These are phyloP conservation scores for Iberis amara DNA, from an alignment of 441 rosid species.

Conservation along the genomic window DNA sequence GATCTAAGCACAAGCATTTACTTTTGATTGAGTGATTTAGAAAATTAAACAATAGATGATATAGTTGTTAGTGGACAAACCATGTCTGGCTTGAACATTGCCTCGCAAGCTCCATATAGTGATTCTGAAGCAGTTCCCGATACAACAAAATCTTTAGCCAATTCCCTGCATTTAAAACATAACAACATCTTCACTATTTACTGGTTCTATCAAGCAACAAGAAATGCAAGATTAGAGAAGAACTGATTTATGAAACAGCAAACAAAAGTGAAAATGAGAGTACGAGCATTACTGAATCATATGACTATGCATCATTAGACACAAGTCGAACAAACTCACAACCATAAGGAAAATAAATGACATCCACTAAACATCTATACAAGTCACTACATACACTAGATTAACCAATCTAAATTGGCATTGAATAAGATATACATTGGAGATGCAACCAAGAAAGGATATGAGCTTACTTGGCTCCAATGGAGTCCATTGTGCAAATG, in stretches of 20 bases:
- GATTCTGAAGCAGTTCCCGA: slow-evolving; percentile 94
- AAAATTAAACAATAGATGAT: not conserved
- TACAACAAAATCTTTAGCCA: slow-evolving; percentile 92
- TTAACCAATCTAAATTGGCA: not conserved
- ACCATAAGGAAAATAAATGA: not conserved
- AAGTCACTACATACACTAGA: not conserved
- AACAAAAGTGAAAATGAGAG: too few species aligned
- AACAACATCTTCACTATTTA: not conserved
- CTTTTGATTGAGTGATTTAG: not conserved
- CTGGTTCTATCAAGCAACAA: not conserved
- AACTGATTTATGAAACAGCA: not conserved
- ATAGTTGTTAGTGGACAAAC: slow-evolving; percentile 38
- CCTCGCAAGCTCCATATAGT: slow-evolving; percentile 90
- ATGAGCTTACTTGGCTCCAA: not conserved
- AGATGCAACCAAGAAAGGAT: not conserved
- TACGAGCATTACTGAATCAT: too few species aligned
- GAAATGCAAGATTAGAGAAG: not conserved
- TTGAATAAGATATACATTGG: not conserved
- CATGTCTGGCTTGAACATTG: slow-evolving; percentile 89
- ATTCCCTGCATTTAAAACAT: slow-evolving; percentile 50
- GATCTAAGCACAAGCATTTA: not conserved
- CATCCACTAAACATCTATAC: not conserved
- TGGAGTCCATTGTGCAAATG: not conserved
- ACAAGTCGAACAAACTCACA: too few species aligned
- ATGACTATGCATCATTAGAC: too few species aligned